These are phyloP conservation scores for Yamagishiella unicocca DNA, from an alignment of 139 green algal genomes.

Conservation along the genomic window DNA sequence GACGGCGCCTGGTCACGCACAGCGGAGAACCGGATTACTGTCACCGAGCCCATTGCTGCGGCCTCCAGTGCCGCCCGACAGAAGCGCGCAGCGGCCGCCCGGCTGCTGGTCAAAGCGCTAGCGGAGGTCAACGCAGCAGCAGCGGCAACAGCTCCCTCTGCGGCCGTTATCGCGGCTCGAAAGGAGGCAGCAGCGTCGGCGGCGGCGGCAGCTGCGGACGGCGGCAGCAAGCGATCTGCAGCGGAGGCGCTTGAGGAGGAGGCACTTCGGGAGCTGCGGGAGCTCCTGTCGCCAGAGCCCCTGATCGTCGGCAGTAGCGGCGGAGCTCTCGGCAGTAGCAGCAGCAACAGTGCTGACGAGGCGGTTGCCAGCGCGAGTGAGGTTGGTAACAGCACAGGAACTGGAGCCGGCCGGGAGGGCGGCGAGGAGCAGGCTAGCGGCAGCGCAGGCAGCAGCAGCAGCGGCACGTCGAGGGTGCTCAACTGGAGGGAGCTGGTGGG, in stretches of 20 bases:
- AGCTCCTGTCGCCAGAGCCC: background rate
- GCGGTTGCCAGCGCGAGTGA: too few relatives aligned
- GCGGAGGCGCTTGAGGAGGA: conserved; percentile 24
- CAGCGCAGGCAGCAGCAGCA: conserved; percentile 9
- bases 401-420: too few relatives aligned
- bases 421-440: background rate
- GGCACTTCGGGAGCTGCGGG: conserved; percentile 5
- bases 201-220: background rate
- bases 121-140: conserved; percentile 16
- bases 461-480: too few relatives aligned
- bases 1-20: conserved; percentile 20
- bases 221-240: background rate
- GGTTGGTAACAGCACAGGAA: too few relatives aligned
- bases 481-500: too few relatives aligned
- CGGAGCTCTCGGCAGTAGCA: too few relatives aligned
- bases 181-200: background rate
- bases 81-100: conserved; percentile 18
- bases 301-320: background rate
- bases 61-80: background rate
- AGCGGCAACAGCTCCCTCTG: background rate
- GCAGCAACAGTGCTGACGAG: too few relatives aligned
- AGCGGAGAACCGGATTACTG: background rate
- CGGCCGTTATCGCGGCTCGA: background rate
- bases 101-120: conserved; percentile 26
- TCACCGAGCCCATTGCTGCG: background rate